phyloP scores from a whole-genome alignment of 2,329 filamentous ascomycete species.

The Nemania diffusa region DNA sequence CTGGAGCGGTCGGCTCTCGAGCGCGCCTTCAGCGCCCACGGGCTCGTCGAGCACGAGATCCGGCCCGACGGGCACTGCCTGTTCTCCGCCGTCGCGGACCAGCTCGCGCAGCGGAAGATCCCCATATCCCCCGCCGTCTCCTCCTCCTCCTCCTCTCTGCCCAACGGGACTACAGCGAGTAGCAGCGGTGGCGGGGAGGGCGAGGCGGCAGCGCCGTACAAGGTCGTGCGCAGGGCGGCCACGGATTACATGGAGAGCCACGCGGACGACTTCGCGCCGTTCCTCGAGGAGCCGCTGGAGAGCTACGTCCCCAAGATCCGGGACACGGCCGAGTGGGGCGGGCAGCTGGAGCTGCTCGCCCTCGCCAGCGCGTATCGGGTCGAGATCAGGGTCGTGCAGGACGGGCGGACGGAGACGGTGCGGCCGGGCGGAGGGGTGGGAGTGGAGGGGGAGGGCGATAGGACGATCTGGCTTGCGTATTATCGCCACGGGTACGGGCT shows the following conservation, averaged over 20 bases:
- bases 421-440: constrained; percentile 59
- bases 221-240: constrained; percentile 73
- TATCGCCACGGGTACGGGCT: constrained; percentile 94
- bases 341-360: constrained; percentile 88
- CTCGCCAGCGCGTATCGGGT: constrained; percentile 83
- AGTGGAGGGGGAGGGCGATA: constrained; percentile 44
- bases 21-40: constrained; percentile 69
- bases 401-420: constrained; percentile 82
- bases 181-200: constrained; percentile 21
- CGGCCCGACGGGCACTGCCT: constrained; percentile 93
- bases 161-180: background rate
- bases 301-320: constrained; percentile 79
- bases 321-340: constrained; percentile 95
- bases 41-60: constrained; percentile 80
- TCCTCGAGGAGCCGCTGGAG: constrained; percentile 82
- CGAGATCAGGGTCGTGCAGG: constrained; percentile 86
- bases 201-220: constrained; percentile 64
- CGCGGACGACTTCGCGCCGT: constrained; percentile 83
- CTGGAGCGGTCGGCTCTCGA: constrained; percentile 78
- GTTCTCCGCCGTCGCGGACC: constrained; percentile 90
- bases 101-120: constrained; percentile 68
- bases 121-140: constrained; percentile 49
- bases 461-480: constrained; percentile 89
- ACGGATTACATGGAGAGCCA: constrained; percentile 81
- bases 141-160: background rate